Base-by-base conservation (phyloP, 2,329 filamentous ascomycete species). In the Colletotrichum theobromicola region DNA sequence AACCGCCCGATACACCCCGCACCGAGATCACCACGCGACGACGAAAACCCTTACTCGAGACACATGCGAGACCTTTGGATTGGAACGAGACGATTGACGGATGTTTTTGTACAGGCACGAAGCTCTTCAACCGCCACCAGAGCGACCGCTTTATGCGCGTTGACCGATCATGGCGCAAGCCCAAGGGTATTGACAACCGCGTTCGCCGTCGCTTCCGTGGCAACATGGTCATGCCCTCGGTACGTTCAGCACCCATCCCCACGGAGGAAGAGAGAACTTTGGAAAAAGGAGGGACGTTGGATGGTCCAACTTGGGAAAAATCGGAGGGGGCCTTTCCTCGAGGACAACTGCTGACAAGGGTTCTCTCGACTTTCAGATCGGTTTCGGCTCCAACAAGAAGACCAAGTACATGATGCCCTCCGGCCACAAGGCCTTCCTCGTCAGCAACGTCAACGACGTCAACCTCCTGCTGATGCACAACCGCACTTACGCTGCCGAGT, bases 381-480 rank as follows among this genome's bases (percentile, higher is more conserved):
- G 97, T 85, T 99, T 96, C 87, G 96, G 97, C 82, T 97, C 94
- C 90, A 98, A 98, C 95, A 98, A 95, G 93, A 98, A 98, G 93
- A 99, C 97, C 86, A 93, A 95, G 85, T 96, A 97, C 92, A 93
- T 98, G 93, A 98, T 95, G 92, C 97, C 97, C 86, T 98, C 95
- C 83, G 97, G 97, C 90, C 96, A 98, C 94, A 98, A 98, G 93
- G 95, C 96, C 80, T 99, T 99, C 94, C 93, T 98, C 85, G 97
- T 99, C 90, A 95, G 94, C 93, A 99, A 99, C 92, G 88, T 92
- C 88, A 92, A 93, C 87, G 97, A 99, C 83, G 93, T 99, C 84
- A 96, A 99, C 88, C 94, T 99, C 78, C 93, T 99, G 84, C 92
- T 99, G 83, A 99, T 99, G 97, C 97, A 99, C 94, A 98, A 98